Base-by-base conservation (phyloP, 306 rosid genomes). In the Medicago ruthenica region DNA sequence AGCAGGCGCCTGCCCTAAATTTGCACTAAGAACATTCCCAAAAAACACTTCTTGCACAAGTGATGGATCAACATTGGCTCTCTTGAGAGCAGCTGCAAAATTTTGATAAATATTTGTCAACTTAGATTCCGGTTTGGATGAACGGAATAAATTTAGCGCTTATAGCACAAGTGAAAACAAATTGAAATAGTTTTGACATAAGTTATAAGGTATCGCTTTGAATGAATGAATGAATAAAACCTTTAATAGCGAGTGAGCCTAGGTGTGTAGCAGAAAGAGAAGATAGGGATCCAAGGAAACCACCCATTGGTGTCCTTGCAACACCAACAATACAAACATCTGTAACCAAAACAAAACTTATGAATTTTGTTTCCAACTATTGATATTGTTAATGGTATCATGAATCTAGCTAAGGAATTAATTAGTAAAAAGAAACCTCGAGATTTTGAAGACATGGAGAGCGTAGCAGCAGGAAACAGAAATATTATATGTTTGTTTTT, bases 1-100 rank as follows among this genome's bases (percentile, higher is more conserved):
- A 21, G 98, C 95, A 60, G 97, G 97, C 85, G 96, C 96, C 89
- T 94, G 98, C 61, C 98, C 98, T 70, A 94, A 81, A 86, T 91
- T 94, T 8, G 98, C 98, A 79, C 90, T 82, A 3, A 94, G 89
- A 72, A 94, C 98, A 82, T 94, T 94, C 58, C 98, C 98, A 61
- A 94, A 91, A 77, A 90, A 94, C 37, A 94, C 96, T 85, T 94
- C 98, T 86, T 94, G 93, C 81, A 94, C 98, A 17, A 90, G 89
- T 8, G 93, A 86, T 0, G 98, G 91, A 73, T 88, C 95, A 73
- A 94, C 71, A 55, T 84, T 92, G 2, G 97, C 98, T 83, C 95
- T 90, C 82, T 79, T 78, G 51, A 94, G 96, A 47, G 97, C 97
- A 83, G 87, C 95, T 94, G 76, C 72, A 79, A 47, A 40, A 64